Base-by-base conservation (phyloP, 768 basidiomycete species). In the Trametes elegans region DNA sequence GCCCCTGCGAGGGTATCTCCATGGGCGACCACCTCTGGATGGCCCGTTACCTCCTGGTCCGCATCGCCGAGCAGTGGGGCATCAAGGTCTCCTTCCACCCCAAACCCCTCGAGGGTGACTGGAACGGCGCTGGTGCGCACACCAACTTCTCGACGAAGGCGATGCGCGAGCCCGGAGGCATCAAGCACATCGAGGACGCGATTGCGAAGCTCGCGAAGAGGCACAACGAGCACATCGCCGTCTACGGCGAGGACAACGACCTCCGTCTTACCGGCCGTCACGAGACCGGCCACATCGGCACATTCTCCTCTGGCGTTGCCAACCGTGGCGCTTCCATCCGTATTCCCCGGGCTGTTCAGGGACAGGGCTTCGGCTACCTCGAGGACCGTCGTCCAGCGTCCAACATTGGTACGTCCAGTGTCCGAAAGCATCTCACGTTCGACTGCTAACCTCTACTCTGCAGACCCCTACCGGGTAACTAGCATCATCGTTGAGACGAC, bases 21-120 rank as follows among this genome's bases (percentile, higher is more conserved):
- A 96, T 98, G 93, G 97, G 97, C 64, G 97, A 99, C 73, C 96
- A 99, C 75, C 87, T 99, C 65, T 97, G 94, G 93, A 93, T 98
- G 84, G 93, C 97, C 32, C 91, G 97, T 63, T 99, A 88, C 80
- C 88, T 99, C 64, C 87, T 98, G 65, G 72, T 93, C 69, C 90
- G 97, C 63, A 87, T 97, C 63, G 94, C 96, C 62, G 97, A 98
- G 75, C 94, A 98, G 75, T 97, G 94, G 93, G 90, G 85, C 59
- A 72, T 94, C 76, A 95, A 93, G 73, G 95, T 98, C 60, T 97
- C 97, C 61, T 94, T 98, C 94, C 97, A 99, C 81, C 97, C 97
- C 70, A 99, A 99, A 74, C 95, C 95, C 58, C 88, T 98, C 67
- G 68, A 76, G 61, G 97, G 97, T 61, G 97, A 99, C 72, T 99